Base-by-base conservation (phyloP, 805 yeast species). In the Sugiyamaella americana region DNA sequence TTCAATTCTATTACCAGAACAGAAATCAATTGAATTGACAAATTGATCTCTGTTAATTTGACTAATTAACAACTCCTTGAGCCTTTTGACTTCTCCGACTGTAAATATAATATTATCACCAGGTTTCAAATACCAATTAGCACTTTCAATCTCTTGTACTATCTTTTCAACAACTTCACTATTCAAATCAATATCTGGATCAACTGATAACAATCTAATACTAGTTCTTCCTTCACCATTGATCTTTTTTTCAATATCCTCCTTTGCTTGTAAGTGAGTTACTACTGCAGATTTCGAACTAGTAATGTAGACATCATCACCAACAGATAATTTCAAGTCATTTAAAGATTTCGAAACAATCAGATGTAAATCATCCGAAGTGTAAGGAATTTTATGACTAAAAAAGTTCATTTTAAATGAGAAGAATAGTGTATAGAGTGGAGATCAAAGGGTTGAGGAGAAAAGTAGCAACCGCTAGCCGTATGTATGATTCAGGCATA, bases 181-280 rank as follows among this genome's bases (percentile, higher is more conserved):
- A 5, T 17, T 11, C 10, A 45, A 42, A 23, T 37, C 51, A 13
- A 55, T 30, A 21, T 50, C 58, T 3, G 50, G 13, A 20, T 45
- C 39, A 2, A 51, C 39, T 17, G 50, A 29, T 5, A 55, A 20
- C 16, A 51, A 41, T 3, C 55, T 49, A 6, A 49, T 26, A 5
- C 49, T 51, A 10, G 53, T 49, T 30, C 51, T 37, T 5, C 51
- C 55, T 10, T 16, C 23, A 39, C 51, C 51, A 3, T 30, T n/a
- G 20, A 53, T 43, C 20, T 35, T 32, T n/a, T 37, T 41, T 19
- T 22, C 24, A 4, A 53, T 19, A n/a, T 36, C 44, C 19, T 22
- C 5, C 23, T 22, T 30, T 10, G 42, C 43, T 30, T 44, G 44
- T 8, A 30, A 34, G 13, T 48, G 40, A 4, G 55, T 53, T 18